Evolutionary conservation across 768 basidiomycete genomes (phyloP).

Genomic region (Trametopsis cervina): DNA sequence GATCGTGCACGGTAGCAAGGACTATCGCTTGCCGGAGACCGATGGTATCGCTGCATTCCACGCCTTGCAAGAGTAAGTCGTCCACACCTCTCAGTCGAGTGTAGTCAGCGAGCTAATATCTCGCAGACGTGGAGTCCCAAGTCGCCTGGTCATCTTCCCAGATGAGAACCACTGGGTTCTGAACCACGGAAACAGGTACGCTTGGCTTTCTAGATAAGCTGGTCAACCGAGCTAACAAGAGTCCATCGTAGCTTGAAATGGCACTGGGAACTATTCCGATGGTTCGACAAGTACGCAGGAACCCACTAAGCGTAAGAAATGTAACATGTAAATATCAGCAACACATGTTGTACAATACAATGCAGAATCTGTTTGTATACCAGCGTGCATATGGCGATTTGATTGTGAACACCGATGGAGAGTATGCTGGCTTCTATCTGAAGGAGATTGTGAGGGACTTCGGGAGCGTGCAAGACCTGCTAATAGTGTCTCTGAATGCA

Average conservation of each 20-base stretch:
- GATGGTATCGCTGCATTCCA: slow-evolving; percentile 84
- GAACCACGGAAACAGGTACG: slow-evolving; percentile 68
- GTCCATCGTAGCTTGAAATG: slow-evolving; percentile 63
- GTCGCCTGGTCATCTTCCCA: slow-evolving; percentile 77
- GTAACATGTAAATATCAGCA: not conserved
- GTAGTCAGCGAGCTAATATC: not conserved
- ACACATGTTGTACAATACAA: not conserved
- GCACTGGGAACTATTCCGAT: slow-evolving; percentile 91
- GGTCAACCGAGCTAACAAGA: not conserved
- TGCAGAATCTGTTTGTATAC: too few relatives aligned
- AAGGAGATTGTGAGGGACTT: too few relatives aligned
- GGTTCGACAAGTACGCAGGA: slow-evolving; percentile 72
- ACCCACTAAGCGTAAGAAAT: not conserved
- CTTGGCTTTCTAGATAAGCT: not conserved
- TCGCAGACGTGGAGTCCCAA: slow-evolving; percentile 59
- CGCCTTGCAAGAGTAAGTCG: slow-evolving; percentile 70
- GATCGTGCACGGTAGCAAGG: slow-evolving; percentile 81
- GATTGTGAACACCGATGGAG: too few relatives aligned
- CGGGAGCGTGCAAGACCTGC: too few relatives aligned
- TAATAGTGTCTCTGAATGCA: too few relatives aligned
- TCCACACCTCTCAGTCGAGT: slow-evolving; percentile 1
- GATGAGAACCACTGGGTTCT: slow-evolving; percentile 93
- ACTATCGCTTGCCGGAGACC: slow-evolving; percentile 81
- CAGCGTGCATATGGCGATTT: too few relatives aligned
- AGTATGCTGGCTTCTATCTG: too few relatives aligned